A percentile compares a stretch with the other conserved stretches of the same genome.
These are phyloP conservation scores for Auricularia sp. DNA, from an alignment of 768 basidiomycete species.

Conservation along the genomic window DNA sequence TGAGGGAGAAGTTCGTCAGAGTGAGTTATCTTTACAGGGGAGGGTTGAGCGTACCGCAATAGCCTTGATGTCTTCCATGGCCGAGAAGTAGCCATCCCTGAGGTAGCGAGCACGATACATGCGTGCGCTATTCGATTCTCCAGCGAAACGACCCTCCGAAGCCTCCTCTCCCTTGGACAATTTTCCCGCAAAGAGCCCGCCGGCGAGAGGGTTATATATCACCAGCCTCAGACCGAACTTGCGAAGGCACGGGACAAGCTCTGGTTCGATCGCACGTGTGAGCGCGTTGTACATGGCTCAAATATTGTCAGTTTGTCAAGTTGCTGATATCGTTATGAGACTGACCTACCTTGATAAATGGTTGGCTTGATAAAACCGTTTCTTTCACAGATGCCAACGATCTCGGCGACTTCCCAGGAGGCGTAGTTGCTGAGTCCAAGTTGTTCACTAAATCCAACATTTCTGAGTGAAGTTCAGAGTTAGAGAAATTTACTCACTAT, in stretches of 20 bases:
- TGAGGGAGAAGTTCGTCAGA: slow-evolving; percentile 9
- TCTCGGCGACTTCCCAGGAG: slow-evolving; percentile 54
- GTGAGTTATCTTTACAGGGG: not conserved
- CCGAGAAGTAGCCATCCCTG: slow-evolving; percentile 33
- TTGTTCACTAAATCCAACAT: slow-evolving; percentile 30
- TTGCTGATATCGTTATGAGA: too few relatives aligned
- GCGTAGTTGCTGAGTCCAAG: slow-evolving; percentile 54
- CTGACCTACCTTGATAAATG: slow-evolving; percentile 40
- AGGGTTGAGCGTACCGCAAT: slow-evolving; percentile 27
- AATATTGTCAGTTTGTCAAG: too few relatives aligned
- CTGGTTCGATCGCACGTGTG: slow-evolving; percentile 37
- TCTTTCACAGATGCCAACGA: slow-evolving; percentile 45
- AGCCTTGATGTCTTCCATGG: slow-evolving; percentile 30
- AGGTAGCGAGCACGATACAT: slow-evolving; percentile 40
- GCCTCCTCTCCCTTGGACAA: slow-evolving; percentile 26
- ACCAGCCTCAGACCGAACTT: slow-evolving; percentile 50
- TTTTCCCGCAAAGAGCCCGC: slow-evolving; percentile 51
- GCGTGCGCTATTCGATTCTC: slow-evolving; percentile 25
- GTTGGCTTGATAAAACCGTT: slow-evolving; percentile 47
- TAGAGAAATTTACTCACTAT: slow-evolving; percentile 27
- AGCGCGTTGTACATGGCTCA: slow-evolving; percentile 40
- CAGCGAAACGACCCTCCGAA: slow-evolving; percentile 33
- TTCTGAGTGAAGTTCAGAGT: not conserved
- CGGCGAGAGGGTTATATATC: slow-evolving; percentile 46
- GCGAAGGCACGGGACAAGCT: slow-evolving; percentile 47